Base-by-base conservation (phyloP, 2,329 filamentous ascomycete species). In the Monosporascus sp. region DNA sequence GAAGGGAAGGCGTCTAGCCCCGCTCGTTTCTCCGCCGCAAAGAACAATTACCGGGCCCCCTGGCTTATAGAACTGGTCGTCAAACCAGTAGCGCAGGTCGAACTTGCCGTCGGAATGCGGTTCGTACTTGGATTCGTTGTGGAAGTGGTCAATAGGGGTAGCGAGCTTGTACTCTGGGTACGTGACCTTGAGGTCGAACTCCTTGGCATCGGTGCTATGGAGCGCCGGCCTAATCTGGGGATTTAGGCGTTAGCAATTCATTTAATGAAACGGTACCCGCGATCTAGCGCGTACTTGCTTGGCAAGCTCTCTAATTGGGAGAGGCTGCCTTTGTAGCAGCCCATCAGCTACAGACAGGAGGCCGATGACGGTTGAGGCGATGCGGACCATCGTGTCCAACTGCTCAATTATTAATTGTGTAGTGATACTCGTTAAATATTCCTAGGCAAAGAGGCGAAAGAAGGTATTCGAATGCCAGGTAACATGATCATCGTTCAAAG, bases 21-120 rank as follows among this genome's bases (percentile, higher is more conserved):
- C 88, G 54, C 73, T 72, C 0, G 84, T 86, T 72, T 95, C 90
- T 27, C 90, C 90, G 5, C 80, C 80, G 39, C 85, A 79, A 5
- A 95, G 77, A 5, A 95, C 80, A 52, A 96, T 88, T 47, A 96
- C 87, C 0, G 90, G 90, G 0, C 90, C 90, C 14, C 90, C 90
- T 0, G 80, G 72, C 65, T 84, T 78, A 72, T 95, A 95, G 72
- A 88, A 79, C 45, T 79, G 80, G 1, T 85, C 82, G 64, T 95
- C 90, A 61, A 93, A 90, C 87, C 87, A 95, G 73, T 94, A 96
- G 11, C 89, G 82, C 47, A 93, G 73, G 22, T 82, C 70, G 68
- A 90, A 96, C 1, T 72, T 80, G 25, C 69, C 85, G 59, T 87
- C 74, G 8, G 79, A 82, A 68, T 95, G 90, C 37, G 90, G 89